Evolutionary conservation across 305 asterid species (phyloP), one percentile per base, ranked within the genome.

Genomic region (Solanum aculeatissimum): DNA sequence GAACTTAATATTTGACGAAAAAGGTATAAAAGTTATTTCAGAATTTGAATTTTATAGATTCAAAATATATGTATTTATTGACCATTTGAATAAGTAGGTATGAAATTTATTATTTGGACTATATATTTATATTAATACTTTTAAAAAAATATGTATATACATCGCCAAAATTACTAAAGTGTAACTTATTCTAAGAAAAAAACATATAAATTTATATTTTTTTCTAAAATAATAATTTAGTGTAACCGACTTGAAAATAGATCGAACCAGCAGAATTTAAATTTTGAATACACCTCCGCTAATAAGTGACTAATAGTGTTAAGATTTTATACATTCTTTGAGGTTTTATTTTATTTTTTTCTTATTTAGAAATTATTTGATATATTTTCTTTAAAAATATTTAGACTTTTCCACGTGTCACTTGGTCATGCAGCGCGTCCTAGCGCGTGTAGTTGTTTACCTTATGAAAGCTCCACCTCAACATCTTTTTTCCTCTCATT

Each of bases 401-500:
- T 51, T 89, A 57, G 69, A 68, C 54, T 45, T 72, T 14, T 78
- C 66, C 85, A 62, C 69, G 84, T 84, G 87, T 81, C 66, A 47
- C 23, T 53, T 81, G 65, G 0, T n/a, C 71, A 65, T 60, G 60
- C 11, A 69, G 45, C 60, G 62, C 65, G 86, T 80, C 47, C 38
- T 7, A 19, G 75, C 85, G 82, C 80, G 80, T 72, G 25, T 2
- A 15, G 1, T 79, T 85, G 87, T 88, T 89, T 78, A 87, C 90
- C 89, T 86, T 82, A 86, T 32, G 86, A 92, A 86, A 92, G 91
- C 83, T 78, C 89, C 91, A 88, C 87, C 83, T 86, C 92, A 92
- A 89, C 95, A 49, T 49, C 62, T 49, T 69, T 72, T 78, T 88
- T 3, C 3, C 55, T 77, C 58, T 45, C 86, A 40, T 90, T 87